Evolutionary conservation across 495 filamentous ascomycete species (phyloP).

Genomic region (Neurospora sp.): DNA sequence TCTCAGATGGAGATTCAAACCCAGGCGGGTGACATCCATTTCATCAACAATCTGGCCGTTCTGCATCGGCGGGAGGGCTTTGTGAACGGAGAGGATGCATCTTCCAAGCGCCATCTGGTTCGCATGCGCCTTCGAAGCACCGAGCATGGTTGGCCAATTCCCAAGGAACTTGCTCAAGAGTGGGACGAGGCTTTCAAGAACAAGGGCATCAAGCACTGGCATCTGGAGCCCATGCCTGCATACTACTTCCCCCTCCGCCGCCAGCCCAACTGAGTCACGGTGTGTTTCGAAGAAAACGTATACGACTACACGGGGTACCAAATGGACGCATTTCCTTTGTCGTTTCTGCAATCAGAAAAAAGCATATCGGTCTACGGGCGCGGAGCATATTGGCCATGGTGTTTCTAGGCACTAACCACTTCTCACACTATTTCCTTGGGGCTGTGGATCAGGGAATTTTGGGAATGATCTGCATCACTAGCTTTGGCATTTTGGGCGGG

Average conservation of each 20-base stretch:
- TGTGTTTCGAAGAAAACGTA: neutral
- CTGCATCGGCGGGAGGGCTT: constrained; percentile 59
- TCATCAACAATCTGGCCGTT: constrained; percentile 64
- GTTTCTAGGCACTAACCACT: neutral
- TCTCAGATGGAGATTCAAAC: constrained; percentile 43
- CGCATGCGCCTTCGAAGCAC: constrained; percentile 42
- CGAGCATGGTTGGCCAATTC: constrained; percentile 35
- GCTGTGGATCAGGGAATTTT: neutral
- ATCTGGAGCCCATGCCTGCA: constrained; percentile 41
- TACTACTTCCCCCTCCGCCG: constrained; percentile 39
- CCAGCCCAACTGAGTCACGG: constrained; percentile 33
- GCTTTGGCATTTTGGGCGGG: neutral
- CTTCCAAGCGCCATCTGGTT: constrained; percentile 38
- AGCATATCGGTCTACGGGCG: neutral
- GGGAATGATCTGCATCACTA: neutral
- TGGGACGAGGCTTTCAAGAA: constrained; percentile 36
- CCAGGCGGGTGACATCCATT: constrained; percentile 59
- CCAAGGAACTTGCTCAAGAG: constrained; percentile 29
- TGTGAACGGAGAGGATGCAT: constrained; percentile 33
- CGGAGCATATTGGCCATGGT: neutral
- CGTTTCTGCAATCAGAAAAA: neutral
- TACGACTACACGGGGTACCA: neutral
- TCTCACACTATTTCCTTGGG: neutral
- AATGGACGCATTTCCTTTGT: neutral
- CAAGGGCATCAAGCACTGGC: constrained; percentile 34